These are phyloP conservation scores for Prunus dulcis DNA, from an alignment of 306 rosid genomes.

Conservation along the genomic window DNA sequence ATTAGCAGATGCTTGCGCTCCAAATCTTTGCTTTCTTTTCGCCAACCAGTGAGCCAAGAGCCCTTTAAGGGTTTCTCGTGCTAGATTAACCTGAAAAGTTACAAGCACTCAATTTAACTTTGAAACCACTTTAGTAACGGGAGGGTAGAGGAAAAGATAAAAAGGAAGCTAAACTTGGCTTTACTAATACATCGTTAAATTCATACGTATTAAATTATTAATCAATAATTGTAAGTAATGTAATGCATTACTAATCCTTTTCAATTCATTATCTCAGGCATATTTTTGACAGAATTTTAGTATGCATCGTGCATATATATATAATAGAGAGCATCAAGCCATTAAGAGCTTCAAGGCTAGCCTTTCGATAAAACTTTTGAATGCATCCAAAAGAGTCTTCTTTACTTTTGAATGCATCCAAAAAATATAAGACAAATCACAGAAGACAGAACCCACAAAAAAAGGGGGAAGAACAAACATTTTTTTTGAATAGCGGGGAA, in stretches of 20 bases:
- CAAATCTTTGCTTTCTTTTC: slow-evolving; percentile 74
- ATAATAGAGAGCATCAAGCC: no score
- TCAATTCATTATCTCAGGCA: not conserved
- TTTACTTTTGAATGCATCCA: not conserved
- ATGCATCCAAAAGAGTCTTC: not conserved
- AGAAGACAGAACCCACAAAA: not conserved
- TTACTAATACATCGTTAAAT: not conserved
- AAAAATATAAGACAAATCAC: not conserved
- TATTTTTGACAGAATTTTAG: not conserved
- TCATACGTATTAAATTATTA: not conserved
- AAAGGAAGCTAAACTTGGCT: not conserved
- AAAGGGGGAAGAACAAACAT: not conserved
- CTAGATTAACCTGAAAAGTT: slow-evolving; percentile 79
- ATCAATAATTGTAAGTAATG: not conserved
- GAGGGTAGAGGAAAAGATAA: not conserved
- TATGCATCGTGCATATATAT: no score
- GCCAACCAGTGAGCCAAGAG: slow-evolving; percentile 87
- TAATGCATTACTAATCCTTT: not conserved
- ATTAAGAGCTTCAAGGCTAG: not conserved
- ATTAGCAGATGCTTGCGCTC: slow-evolving; percentile 63
- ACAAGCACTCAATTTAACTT: not conserved
- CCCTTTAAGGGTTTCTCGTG: slow-evolving; percentile 96
- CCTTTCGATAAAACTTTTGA: not conserved
- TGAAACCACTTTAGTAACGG: not conserved
- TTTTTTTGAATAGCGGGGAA: not conserved